A percentile compares a stretch with the other conserved stretches of the same genome.
Evolutionary conservation across 202 grass and related monocot genomes (phyloP).

Genomic region (Panicum hallii): DNA sequence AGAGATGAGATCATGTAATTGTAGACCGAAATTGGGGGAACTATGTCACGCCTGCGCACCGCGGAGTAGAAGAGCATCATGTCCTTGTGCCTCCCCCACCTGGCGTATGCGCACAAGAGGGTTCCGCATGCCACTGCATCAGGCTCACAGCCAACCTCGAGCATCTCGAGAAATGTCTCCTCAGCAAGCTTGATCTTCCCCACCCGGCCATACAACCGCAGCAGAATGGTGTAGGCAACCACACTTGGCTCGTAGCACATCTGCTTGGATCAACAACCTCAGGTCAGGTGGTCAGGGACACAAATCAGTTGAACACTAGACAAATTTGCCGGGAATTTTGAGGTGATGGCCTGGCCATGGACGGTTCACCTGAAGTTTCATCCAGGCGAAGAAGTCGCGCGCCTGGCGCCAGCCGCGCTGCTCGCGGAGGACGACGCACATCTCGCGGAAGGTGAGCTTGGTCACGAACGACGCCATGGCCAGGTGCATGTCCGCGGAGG

Average conservation of each 20-base stretch:
- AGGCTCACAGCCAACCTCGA: conserved; percentile 72
- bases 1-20: conserved; percentile 95
- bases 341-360: background rate
- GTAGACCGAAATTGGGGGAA: conserved; percentile 68
- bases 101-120: conserved; percentile 84
- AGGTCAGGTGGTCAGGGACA: background rate
- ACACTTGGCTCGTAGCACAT: conserved; percentile 80
- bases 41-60: conserved; percentile 49
- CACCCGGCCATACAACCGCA: conserved; percentile 63
- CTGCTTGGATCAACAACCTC: conserved; percentile 49
- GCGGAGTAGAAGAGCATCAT: conserved; percentile 87
- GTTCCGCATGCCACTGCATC: conserved; percentile 95
- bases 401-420: conserved; percentile 82
- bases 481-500: conserved; percentile 63
- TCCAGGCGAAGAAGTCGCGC: conserved; percentile 92
- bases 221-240: conserved; percentile 85
- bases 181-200: conserved; percentile 85
- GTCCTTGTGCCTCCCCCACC: conserved; percentile 70
- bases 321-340: background rate
- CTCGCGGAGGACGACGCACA: conserved; percentile 87
- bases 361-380: conserved; percentile 76
- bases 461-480: conserved; percentile 80
- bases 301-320: background rate
- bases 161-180: conserved; percentile 90
- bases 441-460: conserved; percentile 92